Conservation (phyloP, 805 yeast genomes). For the Metschnikowia lochheadii region DNA sequence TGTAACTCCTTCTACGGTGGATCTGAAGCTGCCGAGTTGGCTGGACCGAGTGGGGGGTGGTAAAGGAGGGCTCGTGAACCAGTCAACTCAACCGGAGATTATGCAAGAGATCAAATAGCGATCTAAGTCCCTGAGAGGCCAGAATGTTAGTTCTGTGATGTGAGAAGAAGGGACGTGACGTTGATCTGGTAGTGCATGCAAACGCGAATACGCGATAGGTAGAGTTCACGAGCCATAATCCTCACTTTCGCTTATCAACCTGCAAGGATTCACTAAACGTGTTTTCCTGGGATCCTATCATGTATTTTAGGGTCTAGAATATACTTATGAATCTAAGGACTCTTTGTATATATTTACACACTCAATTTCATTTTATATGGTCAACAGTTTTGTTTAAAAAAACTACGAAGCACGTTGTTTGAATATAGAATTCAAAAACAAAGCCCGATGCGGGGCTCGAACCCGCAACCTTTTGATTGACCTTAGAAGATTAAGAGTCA, state of each 20-base stretch:
- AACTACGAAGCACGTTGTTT: background rate
- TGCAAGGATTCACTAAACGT: background rate
- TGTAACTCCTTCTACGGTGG: background rate
- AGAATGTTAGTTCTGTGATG: background rate
- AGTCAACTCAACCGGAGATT: background rate
- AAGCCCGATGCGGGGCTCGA: constrained; percentile 25
- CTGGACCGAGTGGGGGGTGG: background rate
- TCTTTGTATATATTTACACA: no score
- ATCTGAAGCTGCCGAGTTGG: background rate
- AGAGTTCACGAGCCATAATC: background rate
- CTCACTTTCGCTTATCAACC: no score
- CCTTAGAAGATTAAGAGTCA: constrained; percentile 21
- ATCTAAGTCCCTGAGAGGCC: background rate
- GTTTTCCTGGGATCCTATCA: no score
- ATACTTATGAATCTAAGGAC: no score
- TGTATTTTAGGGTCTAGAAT: no score
- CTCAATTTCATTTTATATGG: no score
- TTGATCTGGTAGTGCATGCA: constrained; percentile 3
- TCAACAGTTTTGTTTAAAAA: background rate
- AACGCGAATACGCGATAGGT: background rate
- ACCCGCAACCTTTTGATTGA: constrained; percentile 24
- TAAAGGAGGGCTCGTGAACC: background rate
- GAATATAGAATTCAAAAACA: background rate
- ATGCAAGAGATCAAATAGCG: background rate
- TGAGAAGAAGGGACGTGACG: background rate